Conservation (phyloP, 108 stramenopile species). For the Cyclotella baltica region DNA sequence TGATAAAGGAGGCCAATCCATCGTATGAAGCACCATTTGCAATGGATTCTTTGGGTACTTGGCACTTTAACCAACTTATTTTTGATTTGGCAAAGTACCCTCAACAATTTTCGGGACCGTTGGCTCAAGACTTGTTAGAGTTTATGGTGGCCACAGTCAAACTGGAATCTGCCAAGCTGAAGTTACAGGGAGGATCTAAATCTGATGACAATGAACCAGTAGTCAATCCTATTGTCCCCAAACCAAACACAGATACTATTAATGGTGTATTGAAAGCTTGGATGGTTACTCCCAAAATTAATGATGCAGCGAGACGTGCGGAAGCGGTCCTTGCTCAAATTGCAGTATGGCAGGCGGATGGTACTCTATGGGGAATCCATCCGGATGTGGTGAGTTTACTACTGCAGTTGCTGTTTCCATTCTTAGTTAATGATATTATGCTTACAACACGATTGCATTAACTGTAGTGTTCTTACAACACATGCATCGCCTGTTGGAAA, state of each 20-base stretch:
- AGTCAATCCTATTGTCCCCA: slow-evolving; percentile 37
- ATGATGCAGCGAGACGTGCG: slow-evolving; percentile 37
- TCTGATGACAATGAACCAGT: neutral
- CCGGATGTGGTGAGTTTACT: slow-evolving; percentile 44
- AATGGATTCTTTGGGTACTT: slow-evolving; percentile 32
- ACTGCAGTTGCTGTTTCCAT: no score
- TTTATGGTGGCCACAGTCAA: slow-evolving; percentile 40
- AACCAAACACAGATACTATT: slow-evolving; percentile 43
- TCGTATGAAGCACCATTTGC: slow-evolving; percentile 12
- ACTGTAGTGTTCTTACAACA: no score
- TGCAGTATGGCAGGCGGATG: slow-evolving; percentile 45
- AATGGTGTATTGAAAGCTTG: slow-evolving; percentile 50
- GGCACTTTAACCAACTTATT: slow-evolving; percentile 52
- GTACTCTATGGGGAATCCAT: slow-evolving; percentile 34
- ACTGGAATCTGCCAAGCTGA: neutral
- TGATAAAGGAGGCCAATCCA: slow-evolving; percentile 28
- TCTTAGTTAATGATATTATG: no score
- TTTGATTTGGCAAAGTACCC: slow-evolving; percentile 49
- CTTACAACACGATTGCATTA: no score
- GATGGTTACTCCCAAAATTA: slow-evolving; percentile 49
- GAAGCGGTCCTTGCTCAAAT: slow-evolving; percentile 50
- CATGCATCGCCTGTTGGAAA: slow-evolving; percentile 73
- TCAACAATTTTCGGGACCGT: slow-evolving; percentile 31
- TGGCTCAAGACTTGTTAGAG: slow-evolving; percentile 50
- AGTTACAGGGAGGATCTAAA: neutral